A percentile compares a stretch with the other conserved stretches of the same genome.
These are phyloP conservation scores for Thalassia testudinum DNA, from an alignment of 116 monocot species.

Conservation along the genomic window DNA sequence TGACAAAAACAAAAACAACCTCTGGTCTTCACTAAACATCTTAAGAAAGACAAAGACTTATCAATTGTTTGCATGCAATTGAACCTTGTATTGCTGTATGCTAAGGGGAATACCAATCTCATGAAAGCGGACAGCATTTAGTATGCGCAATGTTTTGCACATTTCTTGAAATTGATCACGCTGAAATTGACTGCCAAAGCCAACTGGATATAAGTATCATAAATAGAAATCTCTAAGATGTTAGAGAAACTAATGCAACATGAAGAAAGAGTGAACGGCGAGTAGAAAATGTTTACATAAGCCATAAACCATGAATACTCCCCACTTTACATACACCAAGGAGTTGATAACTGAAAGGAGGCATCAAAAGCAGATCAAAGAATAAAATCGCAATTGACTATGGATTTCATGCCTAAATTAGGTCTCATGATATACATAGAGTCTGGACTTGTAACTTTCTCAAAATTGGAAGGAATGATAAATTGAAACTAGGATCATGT, in stretches of 20 bases:
- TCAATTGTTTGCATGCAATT: constrained; percentile 1
- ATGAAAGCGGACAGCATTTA: constrained; percentile 85
- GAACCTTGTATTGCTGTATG: constrained; percentile 91
- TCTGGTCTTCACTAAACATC: not conserved
- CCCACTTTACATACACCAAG: no score
- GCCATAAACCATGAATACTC: no score
- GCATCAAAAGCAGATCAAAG: no score
- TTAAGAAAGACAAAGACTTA: not conserved
- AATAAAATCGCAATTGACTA: no score
- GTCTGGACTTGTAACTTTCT: no score
- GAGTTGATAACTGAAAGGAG: no score
- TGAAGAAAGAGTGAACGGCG: no score
- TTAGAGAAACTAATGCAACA: not conserved
- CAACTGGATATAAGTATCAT: constrained; percentile 53
- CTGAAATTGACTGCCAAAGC: constrained; percentile 84
- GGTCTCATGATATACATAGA: no score
- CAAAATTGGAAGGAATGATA: no score
- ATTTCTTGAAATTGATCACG: constrained; percentile 92
- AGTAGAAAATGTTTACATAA: no score
- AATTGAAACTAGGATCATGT: no score
- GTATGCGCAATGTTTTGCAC: constrained; percentile 80
- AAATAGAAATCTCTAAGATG: constrained; percentile 2
- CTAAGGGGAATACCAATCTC: constrained; percentile 93
- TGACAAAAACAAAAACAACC: constrained; percentile 29
- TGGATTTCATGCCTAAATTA: no score